Evolutionary conservation across 2,329 filamentous ascomycete genomes (phyloP).

Genomic region (Botryotinia calthae): DNA sequence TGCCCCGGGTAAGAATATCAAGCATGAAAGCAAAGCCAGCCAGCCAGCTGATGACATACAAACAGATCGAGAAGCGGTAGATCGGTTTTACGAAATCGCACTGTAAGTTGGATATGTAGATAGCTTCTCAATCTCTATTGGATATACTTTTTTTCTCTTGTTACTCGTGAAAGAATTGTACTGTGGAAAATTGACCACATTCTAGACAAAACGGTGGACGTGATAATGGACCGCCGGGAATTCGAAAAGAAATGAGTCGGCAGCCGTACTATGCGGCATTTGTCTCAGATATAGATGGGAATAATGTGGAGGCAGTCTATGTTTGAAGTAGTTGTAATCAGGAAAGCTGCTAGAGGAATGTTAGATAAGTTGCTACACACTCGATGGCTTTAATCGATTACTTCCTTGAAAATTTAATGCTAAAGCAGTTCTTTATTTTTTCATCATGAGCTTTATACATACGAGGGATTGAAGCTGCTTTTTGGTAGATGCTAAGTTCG

Average conservation of each 20-base stretch:
- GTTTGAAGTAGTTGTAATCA: background rate
- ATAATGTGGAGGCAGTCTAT: background rate
- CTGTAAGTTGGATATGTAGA: background rate
- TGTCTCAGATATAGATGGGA: background rate
- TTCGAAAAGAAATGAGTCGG: background rate
- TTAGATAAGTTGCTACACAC: background rate
- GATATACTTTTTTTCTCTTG: background rate
- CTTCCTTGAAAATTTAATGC: background rate
- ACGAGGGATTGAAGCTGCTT: accelerated
- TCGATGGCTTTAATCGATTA: background rate
- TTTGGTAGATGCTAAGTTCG: background rate
- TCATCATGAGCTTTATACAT: background rate
- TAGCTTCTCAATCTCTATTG: accelerated
- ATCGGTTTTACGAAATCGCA: background rate
- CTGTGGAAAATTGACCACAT: background rate
- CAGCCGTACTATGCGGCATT: background rate
- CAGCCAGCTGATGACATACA: background rate
- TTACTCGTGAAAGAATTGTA: background rate
- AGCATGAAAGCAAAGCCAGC: background rate
- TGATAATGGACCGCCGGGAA: background rate
- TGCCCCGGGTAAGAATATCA: background rate
- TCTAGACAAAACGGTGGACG: background rate
- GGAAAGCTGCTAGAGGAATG: too few relatives aligned
- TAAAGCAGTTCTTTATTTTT: background rate
- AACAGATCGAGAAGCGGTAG: background rate